phyloP scores from a whole-genome alignment of 1,284 basidiomycete species.

The Malassezia slooffiae region DNA sequence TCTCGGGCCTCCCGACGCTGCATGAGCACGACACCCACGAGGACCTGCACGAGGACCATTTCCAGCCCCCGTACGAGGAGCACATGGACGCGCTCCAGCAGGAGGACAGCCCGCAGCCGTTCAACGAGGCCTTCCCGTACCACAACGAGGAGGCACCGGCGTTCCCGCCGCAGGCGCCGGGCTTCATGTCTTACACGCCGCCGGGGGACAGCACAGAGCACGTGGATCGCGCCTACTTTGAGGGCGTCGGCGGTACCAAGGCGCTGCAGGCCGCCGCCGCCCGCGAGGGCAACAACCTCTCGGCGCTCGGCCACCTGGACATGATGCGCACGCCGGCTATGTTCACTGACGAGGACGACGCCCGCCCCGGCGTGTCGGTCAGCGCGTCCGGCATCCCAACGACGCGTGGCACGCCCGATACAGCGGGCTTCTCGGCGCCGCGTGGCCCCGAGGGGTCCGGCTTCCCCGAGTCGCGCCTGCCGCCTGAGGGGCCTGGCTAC shows the following conservation, averaged over 20 bases:
- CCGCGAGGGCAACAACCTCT: background rate
- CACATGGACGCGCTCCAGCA: background rate
- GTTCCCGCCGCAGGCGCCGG: background rate
- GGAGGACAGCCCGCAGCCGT: background rate
- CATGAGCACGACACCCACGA: conserved; percentile 1
- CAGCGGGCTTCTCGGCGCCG: no score
- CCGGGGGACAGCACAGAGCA: background rate
- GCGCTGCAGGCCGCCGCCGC: conserved; percentile 14
- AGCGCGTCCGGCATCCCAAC: no score
- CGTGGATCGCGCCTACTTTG: conserved; percentile 14
- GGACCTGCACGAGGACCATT: background rate
- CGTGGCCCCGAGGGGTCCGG: no score
- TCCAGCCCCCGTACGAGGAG: background rate
- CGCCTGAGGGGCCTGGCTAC: no score
- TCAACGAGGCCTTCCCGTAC: background rate
- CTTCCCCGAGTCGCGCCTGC: no score
- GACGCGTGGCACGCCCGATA: no score
- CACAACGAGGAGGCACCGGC: background rate
- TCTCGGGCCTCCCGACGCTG: conserved; percentile 8
- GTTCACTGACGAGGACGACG: conserved; percentile 5
- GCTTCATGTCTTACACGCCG: conserved; percentile 1
- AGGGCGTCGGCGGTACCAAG: conserved; percentile 15
- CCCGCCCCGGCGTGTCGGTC: no score
- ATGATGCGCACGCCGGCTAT: conserved; percentile 1
- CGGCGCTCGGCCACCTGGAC: conserved; percentile 1